Evolutionary conservation across 352 stramenopile species (phyloP).

Genomic region (Phytophthora ohioensis): DNA sequence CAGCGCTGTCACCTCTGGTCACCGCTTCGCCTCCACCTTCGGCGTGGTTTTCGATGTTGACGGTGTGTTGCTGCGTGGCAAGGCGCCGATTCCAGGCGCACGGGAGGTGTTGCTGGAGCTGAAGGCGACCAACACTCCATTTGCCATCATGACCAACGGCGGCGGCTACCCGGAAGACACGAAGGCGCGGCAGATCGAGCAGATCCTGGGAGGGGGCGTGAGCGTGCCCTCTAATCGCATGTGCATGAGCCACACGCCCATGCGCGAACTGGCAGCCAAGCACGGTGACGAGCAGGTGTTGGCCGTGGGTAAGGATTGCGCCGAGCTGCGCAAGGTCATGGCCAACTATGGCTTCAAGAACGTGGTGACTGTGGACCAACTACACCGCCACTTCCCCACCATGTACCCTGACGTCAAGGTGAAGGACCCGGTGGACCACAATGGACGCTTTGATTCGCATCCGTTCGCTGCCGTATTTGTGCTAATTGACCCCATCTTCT

Average conservation of each 20-base stretch:
- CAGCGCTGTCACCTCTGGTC: background rate
- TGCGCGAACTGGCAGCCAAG: conserved; percentile 71
- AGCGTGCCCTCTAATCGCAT: conserved; percentile 48
- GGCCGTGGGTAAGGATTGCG: conserved; percentile 82
- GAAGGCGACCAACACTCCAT: conserved; percentile 64
- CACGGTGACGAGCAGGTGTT: conserved; percentile 81
- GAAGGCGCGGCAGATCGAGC: conserved; percentile 75
- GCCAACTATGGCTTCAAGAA: conserved; percentile 85
- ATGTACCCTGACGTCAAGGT: conserved; percentile 88
- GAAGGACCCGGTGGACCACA: conserved; percentile 38
- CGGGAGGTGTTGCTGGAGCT: conserved; percentile 76
- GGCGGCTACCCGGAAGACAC: conserved; percentile 82
- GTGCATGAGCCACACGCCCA: conserved; percentile 88
- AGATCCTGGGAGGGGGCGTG: conserved; percentile 75
- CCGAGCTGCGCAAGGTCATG: conserved; percentile 71
- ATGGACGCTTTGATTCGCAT: conserved; percentile 62
- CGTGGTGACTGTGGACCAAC: conserved; percentile 78
- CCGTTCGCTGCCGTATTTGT: conserved; percentile 76
- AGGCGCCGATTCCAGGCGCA: conserved; percentile 74
- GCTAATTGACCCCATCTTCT: conserved; percentile 83
- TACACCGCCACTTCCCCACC: conserved; percentile 79
- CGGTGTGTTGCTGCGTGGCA: conserved; percentile 81
- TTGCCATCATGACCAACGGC: conserved; percentile 89
- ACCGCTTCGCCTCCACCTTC: conserved; percentile 55
- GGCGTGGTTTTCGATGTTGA: conserved; percentile 89